Evolutionary conservation across 306 rosid genomes (phyloP).

Genomic region (Dicorynia guianensis): DNA sequence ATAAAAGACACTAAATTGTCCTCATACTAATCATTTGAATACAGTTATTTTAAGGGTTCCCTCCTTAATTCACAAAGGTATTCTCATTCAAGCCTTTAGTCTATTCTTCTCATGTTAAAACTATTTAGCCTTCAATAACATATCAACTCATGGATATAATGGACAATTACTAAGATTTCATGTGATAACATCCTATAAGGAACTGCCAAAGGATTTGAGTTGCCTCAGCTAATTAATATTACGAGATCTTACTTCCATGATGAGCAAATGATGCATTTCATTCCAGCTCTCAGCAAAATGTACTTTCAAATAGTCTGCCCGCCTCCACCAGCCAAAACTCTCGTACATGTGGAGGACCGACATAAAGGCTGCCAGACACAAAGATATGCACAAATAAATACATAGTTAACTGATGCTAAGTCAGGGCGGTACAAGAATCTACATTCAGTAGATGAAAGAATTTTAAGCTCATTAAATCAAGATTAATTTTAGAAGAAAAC

Average conservation of each 20-base stretch:
- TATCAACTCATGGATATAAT: constrained; percentile 11
- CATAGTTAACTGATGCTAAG: constrained; percentile 29
- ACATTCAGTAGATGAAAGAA: not conserved
- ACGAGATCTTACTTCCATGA: constrained; percentile 81
- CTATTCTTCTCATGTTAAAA: constrained; percentile 16
- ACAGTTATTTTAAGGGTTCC: not conserved
- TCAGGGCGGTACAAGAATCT: constrained; percentile 1
- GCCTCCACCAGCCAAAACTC: constrained; percentile 99
- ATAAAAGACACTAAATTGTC: constrained; percentile 14
- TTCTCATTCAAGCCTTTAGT: constrained; percentile 7
- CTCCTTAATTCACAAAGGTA: constrained; percentile 11
- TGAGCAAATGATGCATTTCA: constrained; percentile 99
- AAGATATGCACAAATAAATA: constrained; percentile 20
- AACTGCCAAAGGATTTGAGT: constrained; percentile 30
- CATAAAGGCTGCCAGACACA: constrained; percentile 75
- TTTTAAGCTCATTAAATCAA: constrained; percentile 1
- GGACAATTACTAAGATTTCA: constrained; percentile 27
- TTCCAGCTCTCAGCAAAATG: constrained; percentile 99
- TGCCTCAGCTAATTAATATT: not conserved
- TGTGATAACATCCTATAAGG: constrained; percentile 16
- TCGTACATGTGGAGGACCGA: constrained; percentile 96
- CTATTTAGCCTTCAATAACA: constrained; percentile 33
- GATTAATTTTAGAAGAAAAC: constrained; percentile 34
- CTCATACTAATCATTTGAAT: constrained; percentile 2
- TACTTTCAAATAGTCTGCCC: constrained; percentile 94